Conservation (phyloP, 1,284 basidiomycete genomes). For the Ceratobasidium sp. region DNA sequence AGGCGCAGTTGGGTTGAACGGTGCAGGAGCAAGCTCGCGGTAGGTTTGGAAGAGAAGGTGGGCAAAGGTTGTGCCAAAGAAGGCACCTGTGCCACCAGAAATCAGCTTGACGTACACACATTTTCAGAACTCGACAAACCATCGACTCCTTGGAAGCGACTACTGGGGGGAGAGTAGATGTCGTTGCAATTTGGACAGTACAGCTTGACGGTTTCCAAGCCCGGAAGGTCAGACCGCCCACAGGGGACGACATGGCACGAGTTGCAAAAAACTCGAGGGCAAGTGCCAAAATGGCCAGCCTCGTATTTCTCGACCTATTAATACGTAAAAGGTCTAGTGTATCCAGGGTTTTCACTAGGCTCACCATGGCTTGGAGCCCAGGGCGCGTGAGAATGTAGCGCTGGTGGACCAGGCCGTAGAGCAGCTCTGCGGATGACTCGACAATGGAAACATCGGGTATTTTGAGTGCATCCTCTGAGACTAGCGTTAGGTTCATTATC, state of each 20-base stretch:
- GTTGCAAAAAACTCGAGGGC: slow-evolving; percentile 95
- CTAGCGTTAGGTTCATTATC: neutral
- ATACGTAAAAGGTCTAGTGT: slow-evolving; percentile 18
- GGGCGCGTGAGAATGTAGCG: slow-evolving; percentile 95
- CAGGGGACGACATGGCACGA: slow-evolving; percentile 93
- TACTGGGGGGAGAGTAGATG: slow-evolving; percentile 95
- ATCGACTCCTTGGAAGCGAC: slow-evolving; percentile 95
- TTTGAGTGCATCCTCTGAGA: slow-evolving; percentile 91
- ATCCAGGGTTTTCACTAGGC: slow-evolving; percentile 49
- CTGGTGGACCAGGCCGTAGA: slow-evolving; percentile 98
- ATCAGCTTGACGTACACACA: slow-evolving; percentile 12
- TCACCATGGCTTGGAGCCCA: slow-evolving; percentile 94
- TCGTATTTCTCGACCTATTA: slow-evolving; percentile 95
- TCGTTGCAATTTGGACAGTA: slow-evolving; percentile 99
- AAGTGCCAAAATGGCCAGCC: slow-evolving; percentile 89
- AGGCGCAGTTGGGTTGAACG: slow-evolving; percentile 72
- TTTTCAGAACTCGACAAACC: slow-evolving; percentile 63
- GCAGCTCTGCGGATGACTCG: slow-evolving; percentile 95
- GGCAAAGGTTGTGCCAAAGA: slow-evolving; percentile 98
- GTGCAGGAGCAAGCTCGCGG: slow-evolving; percentile 87
- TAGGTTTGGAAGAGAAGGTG: slow-evolving; percentile 99
- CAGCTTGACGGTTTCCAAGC: slow-evolving; percentile 98
- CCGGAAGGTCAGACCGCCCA: slow-evolving; percentile 94
- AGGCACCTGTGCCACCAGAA: slow-evolving; percentile 74
- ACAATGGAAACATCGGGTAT: slow-evolving; percentile 97